phyloP scores from a whole-genome alignment of 805 yeast genomes.

The Peterozyma xylosa region DNA sequence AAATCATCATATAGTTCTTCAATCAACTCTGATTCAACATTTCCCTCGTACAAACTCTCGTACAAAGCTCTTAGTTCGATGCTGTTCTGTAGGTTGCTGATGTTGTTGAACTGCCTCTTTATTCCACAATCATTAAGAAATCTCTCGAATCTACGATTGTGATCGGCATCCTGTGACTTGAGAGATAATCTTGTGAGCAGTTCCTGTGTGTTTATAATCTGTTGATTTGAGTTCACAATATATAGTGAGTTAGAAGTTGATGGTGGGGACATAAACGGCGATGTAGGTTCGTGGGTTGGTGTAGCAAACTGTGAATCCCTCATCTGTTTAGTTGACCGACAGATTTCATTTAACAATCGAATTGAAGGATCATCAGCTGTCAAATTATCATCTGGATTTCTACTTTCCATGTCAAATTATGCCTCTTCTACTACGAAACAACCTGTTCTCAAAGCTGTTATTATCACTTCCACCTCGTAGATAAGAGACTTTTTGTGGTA shows the following conservation, averaged over 20 bases:
- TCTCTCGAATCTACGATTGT: constrained; percentile 18
- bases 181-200: constrained; percentile 4
- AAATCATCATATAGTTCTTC: too few species aligned
- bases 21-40: too few species aligned
- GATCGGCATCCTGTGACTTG: constrained; percentile 17
- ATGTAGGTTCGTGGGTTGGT: constrained; percentile 42
- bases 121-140: constrained; percentile 17
- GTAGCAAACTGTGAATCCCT: constrained; percentile 33
- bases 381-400: too few species aligned
- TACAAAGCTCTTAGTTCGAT: too few species aligned
- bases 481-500: too few species aligned
- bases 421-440: too few species aligned
- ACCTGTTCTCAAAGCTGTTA: too few species aligned
- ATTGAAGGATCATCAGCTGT: constrained; percentile 3
- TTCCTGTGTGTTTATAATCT: constrained; percentile 5
- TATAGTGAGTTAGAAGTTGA: constrained; percentile 49
- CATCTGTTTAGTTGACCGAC: constrained; percentile 18
- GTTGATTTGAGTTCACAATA: constrained; percentile 24
- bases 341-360: constrained; percentile 2
- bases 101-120: constrained; percentile 9
- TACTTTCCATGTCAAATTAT: too few species aligned
- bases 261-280: constrained; percentile 46
- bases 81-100: too few species aligned
- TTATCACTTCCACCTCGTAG: too few species aligned
- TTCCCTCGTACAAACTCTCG: too few species aligned